Evolutionary conservation across 1,284 basidiomycete species (phyloP), one percentile per base, ranked within the genome.

Genomic region (Heterobasidion occidentale): DNA sequence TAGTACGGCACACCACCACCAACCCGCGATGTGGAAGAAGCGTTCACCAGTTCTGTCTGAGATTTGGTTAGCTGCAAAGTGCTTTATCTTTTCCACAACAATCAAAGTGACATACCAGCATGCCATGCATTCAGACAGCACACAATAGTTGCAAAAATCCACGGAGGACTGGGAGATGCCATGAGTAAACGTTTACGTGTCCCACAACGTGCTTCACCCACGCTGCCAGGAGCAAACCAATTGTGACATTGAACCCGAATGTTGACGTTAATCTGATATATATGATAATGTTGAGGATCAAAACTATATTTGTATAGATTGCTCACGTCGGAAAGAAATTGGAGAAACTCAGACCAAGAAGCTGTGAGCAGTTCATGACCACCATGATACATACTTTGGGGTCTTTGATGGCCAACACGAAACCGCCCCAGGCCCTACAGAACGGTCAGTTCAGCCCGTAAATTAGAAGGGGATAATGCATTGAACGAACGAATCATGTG

Each of bases 241-340:
- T 69, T 1, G 80, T 84, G 2, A 79, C 83, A 19, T 63, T 70
- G 70, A 81, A 89, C 3, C 85, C 86, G 17, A 90, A 77, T 0
- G 86, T 90, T 7, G 73, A 70, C 0, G 85, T 83, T 51, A 90
- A 70, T 0, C 84, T 84, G 27, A 6, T 27, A 27, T 27, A 6
- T 27, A 27, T 27, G 27, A 27, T 6, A 4, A 27, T 6, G 27
- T 27, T 27, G 27, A 27, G 27, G 27, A 27, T 27, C 27, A 5
- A 27, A 27, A 27, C 27, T 27, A 27, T 27, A 27, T 27, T 27
- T 27, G 27, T 27, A 27, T 27, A 27, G 27, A 27, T 27, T 14
- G 70, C 77, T 54, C 61, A 84, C 81, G 84, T 86, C 12, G 83
- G 84, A 71, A 88, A 90, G 74, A 87, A 90, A 61, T 84, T 81